phyloP scores from a whole-genome alignment of 768 basidiomycete genomes.

The Auricularia cornea region DNA sequence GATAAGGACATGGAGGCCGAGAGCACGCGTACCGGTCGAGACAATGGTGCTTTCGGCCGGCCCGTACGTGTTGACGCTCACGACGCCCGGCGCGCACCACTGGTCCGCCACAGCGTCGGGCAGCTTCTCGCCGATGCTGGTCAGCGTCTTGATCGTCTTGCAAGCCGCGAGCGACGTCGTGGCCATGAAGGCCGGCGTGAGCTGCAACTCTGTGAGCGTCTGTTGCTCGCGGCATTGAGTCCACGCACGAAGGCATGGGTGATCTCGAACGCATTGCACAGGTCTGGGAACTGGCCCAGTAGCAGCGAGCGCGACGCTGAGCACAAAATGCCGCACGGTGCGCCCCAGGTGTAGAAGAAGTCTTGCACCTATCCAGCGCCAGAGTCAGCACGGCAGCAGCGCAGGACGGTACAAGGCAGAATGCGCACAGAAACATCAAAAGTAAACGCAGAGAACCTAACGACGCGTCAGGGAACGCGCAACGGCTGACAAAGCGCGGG shows the following conservation, averaged over 20 bases:
- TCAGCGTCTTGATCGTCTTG: neutral
- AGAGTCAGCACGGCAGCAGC: neutral
- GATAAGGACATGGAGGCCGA: too few species aligned
- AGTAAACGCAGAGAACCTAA: neutral
- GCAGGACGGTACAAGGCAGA: neutral
- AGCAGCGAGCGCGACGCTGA: neutral
- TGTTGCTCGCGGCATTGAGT: neutral
- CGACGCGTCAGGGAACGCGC: neutral
- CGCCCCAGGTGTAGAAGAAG: neutral
- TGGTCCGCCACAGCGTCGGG: neutral
- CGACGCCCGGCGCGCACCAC: neutral
- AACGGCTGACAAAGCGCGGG: neutral
- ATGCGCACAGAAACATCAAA: neutral
- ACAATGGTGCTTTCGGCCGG: neutral
- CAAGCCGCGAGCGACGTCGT: neutral
- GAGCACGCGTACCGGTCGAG: neutral
- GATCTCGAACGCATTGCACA: neutral
- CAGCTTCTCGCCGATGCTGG: neutral
- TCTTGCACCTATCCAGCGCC: neutral
- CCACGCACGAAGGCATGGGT: neutral
- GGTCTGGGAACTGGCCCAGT: neutral
- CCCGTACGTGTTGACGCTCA: neutral
- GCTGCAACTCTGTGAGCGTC: neutral
- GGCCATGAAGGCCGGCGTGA: neutral
- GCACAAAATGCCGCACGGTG: neutral